Conservation (phyloP, 768 basidiomycete genomes). For the Macrolepiota dolichaula region DNA sequence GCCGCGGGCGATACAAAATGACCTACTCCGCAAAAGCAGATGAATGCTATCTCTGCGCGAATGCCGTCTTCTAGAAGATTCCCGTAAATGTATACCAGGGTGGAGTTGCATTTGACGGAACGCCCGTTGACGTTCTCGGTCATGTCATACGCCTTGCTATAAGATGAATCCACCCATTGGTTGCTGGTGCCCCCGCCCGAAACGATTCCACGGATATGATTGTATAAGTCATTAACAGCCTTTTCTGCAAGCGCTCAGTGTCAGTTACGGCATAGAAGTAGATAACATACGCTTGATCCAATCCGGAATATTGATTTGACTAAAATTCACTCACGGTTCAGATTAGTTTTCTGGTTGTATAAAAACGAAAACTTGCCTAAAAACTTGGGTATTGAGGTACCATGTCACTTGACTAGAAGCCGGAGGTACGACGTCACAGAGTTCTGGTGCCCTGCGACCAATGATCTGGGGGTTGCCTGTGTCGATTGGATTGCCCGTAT, state of each 20-base stretch:
- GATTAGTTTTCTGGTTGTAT: background rate
- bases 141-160: background rate
- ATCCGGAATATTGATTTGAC: background rate
- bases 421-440: background rate
- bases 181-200: background rate
- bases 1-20: background rate
- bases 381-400: background rate
- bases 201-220: background rate
- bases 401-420: background rate
- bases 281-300: background rate
- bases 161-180: background rate
- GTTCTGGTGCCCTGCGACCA: background rate
- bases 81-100: background rate
- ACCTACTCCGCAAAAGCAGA: background rate
- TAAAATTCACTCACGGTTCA: background rate
- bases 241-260: background rate
- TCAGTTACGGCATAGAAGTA: background rate
- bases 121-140: background rate
- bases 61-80: background rate
- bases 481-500: background rate
- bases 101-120: background rate
- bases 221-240: background rate
- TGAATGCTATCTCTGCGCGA: background rate
- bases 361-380: background rate
- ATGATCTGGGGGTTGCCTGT: background rate